phyloP scores from a whole-genome alignment of 306 rosid genomes.

The Parietaria judaica region DNA sequence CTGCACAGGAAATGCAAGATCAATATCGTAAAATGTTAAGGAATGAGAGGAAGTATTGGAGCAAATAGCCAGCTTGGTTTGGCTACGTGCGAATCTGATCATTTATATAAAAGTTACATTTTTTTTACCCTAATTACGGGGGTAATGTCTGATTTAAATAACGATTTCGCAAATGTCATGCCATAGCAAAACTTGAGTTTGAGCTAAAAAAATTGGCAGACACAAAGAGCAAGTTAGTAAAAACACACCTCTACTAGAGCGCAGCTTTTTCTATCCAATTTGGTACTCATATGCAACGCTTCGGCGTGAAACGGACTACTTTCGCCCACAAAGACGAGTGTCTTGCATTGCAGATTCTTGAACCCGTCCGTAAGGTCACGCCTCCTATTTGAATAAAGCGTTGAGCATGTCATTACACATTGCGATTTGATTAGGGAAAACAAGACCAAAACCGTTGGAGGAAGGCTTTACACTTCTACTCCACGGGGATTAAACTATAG shows the following conservation, averaged over 20 bases:
- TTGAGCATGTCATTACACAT: neutral
- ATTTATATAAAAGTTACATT: too few species aligned
- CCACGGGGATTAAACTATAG: neutral
- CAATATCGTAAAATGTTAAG: too few species aligned
- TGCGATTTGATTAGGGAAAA: neutral
- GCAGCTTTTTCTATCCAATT: constrained; percentile 41
- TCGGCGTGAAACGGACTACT: constrained; percentile 75
- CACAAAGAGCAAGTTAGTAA: too few species aligned
- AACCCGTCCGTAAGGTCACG: constrained; percentile 53
- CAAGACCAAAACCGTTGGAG: neutral
- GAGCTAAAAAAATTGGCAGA: neutral
- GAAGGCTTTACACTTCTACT: neutral
- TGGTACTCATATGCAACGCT: constrained; percentile 56
- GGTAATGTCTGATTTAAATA: too few species aligned
- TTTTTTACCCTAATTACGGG: too few species aligned
- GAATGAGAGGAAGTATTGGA: too few species aligned
- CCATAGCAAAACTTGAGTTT: too few species aligned
- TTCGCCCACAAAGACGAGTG: constrained; percentile 76
- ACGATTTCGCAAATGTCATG: too few species aligned
- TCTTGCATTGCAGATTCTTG: constrained; percentile 63
- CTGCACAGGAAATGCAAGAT: constrained; percentile 22
- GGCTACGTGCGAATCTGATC: too few species aligned
- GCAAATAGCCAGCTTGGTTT: too few species aligned
- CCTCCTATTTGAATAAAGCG: constrained; percentile 46
- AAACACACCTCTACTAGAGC: constrained; percentile 73